Evolutionary conservation across 495 filamentous ascomycete species (phyloP), one percentile per base, ranked within the genome.

Genomic region (Apiosordaria backusii): DNA sequence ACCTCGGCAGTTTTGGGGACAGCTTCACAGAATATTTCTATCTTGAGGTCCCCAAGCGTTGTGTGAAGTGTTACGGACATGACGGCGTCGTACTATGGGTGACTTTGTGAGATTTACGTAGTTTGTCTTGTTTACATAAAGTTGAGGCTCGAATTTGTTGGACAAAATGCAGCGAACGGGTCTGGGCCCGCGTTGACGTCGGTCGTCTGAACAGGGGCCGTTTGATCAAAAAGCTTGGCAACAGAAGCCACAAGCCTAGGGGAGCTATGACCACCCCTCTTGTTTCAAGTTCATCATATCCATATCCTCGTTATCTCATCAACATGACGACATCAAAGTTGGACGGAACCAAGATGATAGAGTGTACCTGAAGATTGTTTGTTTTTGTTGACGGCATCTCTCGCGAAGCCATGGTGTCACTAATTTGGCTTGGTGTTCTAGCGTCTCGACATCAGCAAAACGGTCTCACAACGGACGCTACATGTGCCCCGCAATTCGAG

Each of bases 11-110:
- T 97, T 77, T 96, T 89, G 60, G 95, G 95, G 26, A 96, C 91
- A 71, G 89, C 87, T 80, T 97, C 92, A 80, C 94, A 97, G 80
- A 97, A 98, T 63, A 99, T 81, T 76, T 99, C 95, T 75, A 98
- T 87, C 79, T 98, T 99, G 73, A 99, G 85, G 78, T 94, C 90
- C 69, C 95, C 95, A 62, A 89, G 84, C 19, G 88, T 90, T 53
- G 95, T 99, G 80, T 97, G 92, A 13, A 99, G 85, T 77, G 95
- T 86, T 68, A 85, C 81, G 23, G 84, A 86, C 86, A 88, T 88
- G 66, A 53, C 75, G 71, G 40, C 18, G 18, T 21, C 18, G 35
- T 45, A 13, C 9, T 2, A 45, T 45, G 9, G 9, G 13, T 24
- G 23, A 24, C 23, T 5, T 54, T 26, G 23, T 29, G 23, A 19